A percentile compares a stretch with the other conserved stretches of the same genome.
Evolutionary conservation across 2,329 filamentous ascomycete genomes (phyloP).

Genomic region (Xylariaceae sp.): DNA sequence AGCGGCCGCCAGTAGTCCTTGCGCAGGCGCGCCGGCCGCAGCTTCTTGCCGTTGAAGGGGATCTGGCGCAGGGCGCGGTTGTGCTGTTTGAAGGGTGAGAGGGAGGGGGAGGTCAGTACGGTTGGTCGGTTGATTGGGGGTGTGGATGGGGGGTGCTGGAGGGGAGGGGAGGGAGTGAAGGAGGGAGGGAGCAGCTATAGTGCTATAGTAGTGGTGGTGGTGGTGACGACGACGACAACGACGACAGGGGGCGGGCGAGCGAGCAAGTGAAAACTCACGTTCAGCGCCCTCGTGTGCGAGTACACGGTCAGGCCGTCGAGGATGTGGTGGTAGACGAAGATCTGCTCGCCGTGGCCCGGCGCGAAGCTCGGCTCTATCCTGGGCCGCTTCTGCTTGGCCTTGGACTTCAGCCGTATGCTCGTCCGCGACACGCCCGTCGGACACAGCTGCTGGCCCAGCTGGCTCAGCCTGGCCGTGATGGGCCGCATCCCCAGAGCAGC

Average conservation of each 20-base stretch:
- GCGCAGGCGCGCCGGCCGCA: conserved; percentile 53
- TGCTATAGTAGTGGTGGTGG: too few species aligned
- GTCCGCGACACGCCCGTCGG: conserved; percentile 27
- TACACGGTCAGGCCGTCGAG: conserved; percentile 45
- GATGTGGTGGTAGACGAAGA: conserved; percentile 49
- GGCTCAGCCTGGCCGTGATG: conserved; percentile 28
- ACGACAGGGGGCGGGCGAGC: too few species aligned
- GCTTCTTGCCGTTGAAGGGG: conserved; percentile 61
- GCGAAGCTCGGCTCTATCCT: conserved; percentile 14
- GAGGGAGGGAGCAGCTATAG: too few species aligned
- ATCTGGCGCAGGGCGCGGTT: conserved; percentile 19
- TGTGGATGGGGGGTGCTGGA: not conserved
- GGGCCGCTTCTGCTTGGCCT: conserved; percentile 12
- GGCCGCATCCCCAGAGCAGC: conserved; percentile 32
- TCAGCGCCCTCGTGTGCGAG: conserved; percentile 37
- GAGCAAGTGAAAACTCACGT: conserved; percentile 36
- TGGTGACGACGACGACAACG: too few species aligned
- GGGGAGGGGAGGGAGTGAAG: not conserved
- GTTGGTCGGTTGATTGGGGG: conserved; percentile 3
- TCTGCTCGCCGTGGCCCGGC: conserved; percentile 46
- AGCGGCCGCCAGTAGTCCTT: conserved; percentile 61
- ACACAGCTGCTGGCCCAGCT: not conserved
- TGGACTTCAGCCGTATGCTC: conserved; percentile 30
- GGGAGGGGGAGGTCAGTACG: conserved; percentile 1
- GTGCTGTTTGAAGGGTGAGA: too few species aligned